Evolutionary conservation across 306 rosid genomes (phyloP).

Genomic region (Vicia faba): DNA sequence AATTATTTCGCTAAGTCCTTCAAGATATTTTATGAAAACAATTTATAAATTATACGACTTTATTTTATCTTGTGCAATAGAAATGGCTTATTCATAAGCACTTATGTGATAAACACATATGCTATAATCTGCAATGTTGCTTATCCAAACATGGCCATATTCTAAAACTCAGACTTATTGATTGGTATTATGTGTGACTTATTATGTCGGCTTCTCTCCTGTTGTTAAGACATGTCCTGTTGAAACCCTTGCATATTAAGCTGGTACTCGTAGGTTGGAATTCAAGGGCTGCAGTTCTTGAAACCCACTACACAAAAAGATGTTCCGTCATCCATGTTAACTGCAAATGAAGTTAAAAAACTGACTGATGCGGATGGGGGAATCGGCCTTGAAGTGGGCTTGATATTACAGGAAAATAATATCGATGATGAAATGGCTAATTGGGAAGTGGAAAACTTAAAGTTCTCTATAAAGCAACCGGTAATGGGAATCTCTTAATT

Average conservation of each 20-base stretch:
- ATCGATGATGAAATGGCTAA: conserved; percentile 57
- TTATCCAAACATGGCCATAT: no score
- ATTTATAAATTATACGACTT: no score
- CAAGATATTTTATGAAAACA: no score
- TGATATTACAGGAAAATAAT: conserved; percentile 55
- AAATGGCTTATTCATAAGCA: no score
- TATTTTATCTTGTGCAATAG: no score
- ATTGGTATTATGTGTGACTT: conserved; percentile 18
- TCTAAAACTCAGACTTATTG: neutral
- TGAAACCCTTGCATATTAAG: conserved; percentile 18
- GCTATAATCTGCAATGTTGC: no score
- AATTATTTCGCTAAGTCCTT: no score
- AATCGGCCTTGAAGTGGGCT: conserved; percentile 58
- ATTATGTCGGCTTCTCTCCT: conserved; percentile 11
- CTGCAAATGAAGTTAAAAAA: conserved; percentile 58
- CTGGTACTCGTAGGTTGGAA: conserved; percentile 62
- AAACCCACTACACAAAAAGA: conserved; percentile 65
- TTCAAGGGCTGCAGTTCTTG: conserved; percentile 71
- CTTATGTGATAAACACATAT: no score
- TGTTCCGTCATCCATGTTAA: conserved; percentile 36
- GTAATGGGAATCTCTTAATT: conserved; percentile 47
- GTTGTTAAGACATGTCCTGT: conserved; percentile 18
- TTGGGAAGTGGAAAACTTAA: conserved; percentile 82
- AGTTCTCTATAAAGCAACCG: conserved; percentile 72
- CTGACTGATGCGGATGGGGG: conserved; percentile 57